Evolutionary conservation across 495 filamentous ascomycete genomes (phyloP), one percentile per base, ranked within the genome.

Genomic region (Hyaloscypha bicolor): DNA sequence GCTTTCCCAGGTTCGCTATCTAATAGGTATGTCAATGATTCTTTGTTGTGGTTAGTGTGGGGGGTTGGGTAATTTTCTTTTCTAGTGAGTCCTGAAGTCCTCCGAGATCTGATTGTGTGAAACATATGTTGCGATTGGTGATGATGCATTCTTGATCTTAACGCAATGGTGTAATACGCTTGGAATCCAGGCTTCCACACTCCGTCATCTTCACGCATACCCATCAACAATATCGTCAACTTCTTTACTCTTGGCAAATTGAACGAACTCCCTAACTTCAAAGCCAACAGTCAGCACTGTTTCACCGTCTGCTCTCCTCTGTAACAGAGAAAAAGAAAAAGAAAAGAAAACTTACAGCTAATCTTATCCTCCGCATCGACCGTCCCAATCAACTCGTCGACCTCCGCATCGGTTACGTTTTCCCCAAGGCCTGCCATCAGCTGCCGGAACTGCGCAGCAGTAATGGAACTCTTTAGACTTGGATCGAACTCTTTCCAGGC

Each of bases 291-390:
- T 55, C 5, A 58, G 58, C 29, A 58, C 70, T 67, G 71, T 9
- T 19, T 55, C 22, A 25, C 25, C 25, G 25, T 25, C 25, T 1
- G 2, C 25, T 55, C 1, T 53, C 9, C 42, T 1, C 9, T 9
- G 11, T 33, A 16, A 16, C 61, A 53, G 14, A 9, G 8, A 22
- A 29, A 6, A 39, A 9, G 8, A 22, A 29, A 6, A 39, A 42
- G 19, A 45, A 30, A 16, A 16, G 4, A 33, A 4, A 52, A 66
- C 75, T 75, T 52, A 76, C 74, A 77, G 60, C 60, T 71, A 39
- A 77, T 65, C 42, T 77, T 75, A 19, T 73, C 74, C 61, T 76
- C 71, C 5, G 74, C 74, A 66, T 77, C 75, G 1, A 77, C 71
- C 55, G 69, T 72, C 53, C 76, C 73, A 19, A 76, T 55, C 8